Evolutionary conservation across 1,284 basidiomycete genomes (phyloP).

Genomic region (Stereum hirsutum): DNA sequence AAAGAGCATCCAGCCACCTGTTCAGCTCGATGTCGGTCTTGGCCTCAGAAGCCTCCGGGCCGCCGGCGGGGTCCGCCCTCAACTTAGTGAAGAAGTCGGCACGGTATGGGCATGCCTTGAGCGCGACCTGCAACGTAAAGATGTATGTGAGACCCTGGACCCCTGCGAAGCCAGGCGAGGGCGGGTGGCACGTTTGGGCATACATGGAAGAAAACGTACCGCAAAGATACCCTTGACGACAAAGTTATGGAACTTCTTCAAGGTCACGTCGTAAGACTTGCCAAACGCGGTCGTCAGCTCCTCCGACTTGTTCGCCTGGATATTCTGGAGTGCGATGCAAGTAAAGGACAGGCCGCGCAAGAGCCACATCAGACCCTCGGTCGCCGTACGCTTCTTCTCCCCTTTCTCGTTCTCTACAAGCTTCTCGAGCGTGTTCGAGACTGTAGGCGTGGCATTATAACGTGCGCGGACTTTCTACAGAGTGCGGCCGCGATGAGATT

Average conservation of each 20-base stretch:
- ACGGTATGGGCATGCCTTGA: conserved; percentile 96
- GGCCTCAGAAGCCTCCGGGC: conserved; percentile 45
- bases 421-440: conserved; percentile 76
- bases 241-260: conserved; percentile 87
- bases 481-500: background rate
- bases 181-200: background rate
- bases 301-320: conserved; percentile 58
- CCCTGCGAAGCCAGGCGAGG: background rate
- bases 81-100: conserved; percentile 87
- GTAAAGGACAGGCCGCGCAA: conserved; percentile 89
- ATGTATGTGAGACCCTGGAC: background rate
- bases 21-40: conserved; percentile 66
- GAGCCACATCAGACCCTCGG: conserved; percentile 92
- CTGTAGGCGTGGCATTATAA: conserved; percentile 55
- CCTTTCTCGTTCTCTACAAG: conserved; percentile 82
- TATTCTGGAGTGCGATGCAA: conserved; percentile 70
- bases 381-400: conserved; percentile 83
- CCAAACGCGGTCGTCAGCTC: conserved; percentile 78
- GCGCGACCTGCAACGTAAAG: conserved; percentile 61
- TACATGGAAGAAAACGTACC: conserved; percentile 37
- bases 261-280: conserved; percentile 73
- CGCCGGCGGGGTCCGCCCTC: conserved; percentile 58
- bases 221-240: conserved; percentile 80
- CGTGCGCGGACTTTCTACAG: conserved; percentile 82
- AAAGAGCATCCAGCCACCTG: conserved; percentile 61